These are phyloP conservation scores for Colletotrichum sp. DNA, from an alignment of 2,329 filamentous ascomycete genomes.

Conservation along the genomic window DNA sequence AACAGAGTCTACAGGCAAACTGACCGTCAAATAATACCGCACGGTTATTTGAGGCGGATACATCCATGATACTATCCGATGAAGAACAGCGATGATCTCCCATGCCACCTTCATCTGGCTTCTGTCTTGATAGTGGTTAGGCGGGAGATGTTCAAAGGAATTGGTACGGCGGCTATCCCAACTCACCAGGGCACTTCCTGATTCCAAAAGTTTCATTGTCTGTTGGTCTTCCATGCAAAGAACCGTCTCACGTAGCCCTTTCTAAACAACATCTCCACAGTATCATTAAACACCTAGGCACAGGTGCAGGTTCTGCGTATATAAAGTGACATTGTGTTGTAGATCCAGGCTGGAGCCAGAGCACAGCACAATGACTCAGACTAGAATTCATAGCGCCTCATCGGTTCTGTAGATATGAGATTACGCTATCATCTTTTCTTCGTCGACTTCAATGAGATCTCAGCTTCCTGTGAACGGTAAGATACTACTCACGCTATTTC, in stretches of 20 bases:
- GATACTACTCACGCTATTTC: background rate
- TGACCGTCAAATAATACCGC: too few relatives aligned
- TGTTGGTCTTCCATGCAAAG: background rate
- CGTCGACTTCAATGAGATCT: background rate
- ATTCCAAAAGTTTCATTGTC: too few relatives aligned
- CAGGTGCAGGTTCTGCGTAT: background rate
- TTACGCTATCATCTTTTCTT: accelerated
- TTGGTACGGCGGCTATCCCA: background rate
- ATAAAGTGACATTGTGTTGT: background rate
- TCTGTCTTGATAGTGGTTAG: too few relatives aligned
- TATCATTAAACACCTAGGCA: background rate
- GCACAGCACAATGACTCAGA: background rate
- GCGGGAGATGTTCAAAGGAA: too few relatives aligned
- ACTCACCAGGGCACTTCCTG: background rate
- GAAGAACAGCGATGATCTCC: too few relatives aligned
- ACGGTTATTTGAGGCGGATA: too few relatives aligned
- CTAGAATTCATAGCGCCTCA: background rate
- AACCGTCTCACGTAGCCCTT: background rate
- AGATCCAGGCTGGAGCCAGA: background rate
- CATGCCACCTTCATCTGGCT: too few relatives aligned
- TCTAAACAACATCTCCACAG: accelerated
- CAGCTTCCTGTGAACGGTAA: accelerated
- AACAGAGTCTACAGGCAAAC: too few relatives aligned
- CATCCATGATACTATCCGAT: too few relatives aligned
- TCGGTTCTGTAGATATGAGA: background rate